phyloP scores from a whole-genome alignment of 2,329 filamentous ascomycete species.

The Hymenoscyphus infarciens region DNA sequence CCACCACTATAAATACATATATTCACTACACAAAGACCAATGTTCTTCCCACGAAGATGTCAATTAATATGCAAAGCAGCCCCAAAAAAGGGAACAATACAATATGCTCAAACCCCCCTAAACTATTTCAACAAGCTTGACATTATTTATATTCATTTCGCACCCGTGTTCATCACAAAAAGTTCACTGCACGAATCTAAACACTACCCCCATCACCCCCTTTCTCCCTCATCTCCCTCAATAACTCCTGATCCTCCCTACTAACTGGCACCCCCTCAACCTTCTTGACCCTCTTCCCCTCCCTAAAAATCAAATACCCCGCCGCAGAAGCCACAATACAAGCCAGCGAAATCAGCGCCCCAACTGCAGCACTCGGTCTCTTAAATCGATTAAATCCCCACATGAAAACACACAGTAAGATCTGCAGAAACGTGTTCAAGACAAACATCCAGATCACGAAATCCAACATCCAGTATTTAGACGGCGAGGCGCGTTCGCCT shows the following conservation, averaged over 20 bases:
- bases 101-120: neutral
- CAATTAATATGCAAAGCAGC: too few relatives aligned
- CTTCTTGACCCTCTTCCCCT: constrained; percentile 26
- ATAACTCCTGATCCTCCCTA: constrained; percentile 33
- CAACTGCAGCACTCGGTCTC: constrained; percentile 20
- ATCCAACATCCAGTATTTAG: constrained; percentile 68
- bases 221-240: constrained; percentile 23
- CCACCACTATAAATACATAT: too few relatives aligned
- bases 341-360: constrained; percentile 22
- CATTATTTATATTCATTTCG: neutral
- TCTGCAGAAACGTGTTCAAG: constrained; percentile 72
- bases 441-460: constrained; percentile 74
- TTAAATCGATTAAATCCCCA: constrained; percentile 63
- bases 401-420: constrained; percentile 72
- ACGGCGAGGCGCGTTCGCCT: constrained; percentile 62
- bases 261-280: constrained; percentile 25
- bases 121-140: neutral
- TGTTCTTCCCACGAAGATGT: too few relatives aligned
- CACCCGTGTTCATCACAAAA: neutral
- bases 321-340: constrained; percentile 23
- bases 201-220: constrained; percentile 5
- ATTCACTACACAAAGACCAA: too few relatives aligned
- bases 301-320: constrained; percentile 24
- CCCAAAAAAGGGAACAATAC: too few relatives aligned
- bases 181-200: neutral